phyloP scores from a whole-genome alignment of 2,329 filamentous ascomycete species.

The Nothophoma quercina region DNA sequence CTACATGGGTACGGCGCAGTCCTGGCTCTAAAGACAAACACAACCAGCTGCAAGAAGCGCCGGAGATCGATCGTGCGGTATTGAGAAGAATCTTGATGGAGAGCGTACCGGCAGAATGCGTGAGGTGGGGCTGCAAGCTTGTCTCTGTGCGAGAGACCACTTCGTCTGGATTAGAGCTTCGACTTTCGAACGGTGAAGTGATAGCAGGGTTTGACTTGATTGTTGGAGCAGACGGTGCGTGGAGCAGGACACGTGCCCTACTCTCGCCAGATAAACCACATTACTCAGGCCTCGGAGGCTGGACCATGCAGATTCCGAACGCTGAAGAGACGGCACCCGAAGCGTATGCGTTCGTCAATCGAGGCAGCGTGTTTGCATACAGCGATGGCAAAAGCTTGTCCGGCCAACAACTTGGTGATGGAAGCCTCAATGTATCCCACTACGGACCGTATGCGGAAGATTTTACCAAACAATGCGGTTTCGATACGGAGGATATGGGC shows the following conservation, averaged over 20 bases:
- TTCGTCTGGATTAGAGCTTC: slow-evolving; percentile 19
- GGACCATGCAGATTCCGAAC: slow-evolving; percentile 40
- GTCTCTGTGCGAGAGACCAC: slow-evolving; percentile 22
- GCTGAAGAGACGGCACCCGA: slow-evolving; percentile 35
- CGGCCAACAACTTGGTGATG: slow-evolving; percentile 47
- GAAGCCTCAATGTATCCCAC: slow-evolving; percentile 36
- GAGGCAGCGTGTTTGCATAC: slow-evolving; percentile 43
- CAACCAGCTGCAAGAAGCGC: slow-evolving; percentile 26
- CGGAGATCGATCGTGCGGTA: slow-evolving; percentile 36
- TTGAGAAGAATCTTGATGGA: slow-evolving; percentile 33
- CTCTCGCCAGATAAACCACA: slow-evolving; percentile 43
- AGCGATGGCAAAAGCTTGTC: slow-evolving; percentile 37
- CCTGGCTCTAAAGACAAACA: slow-evolving; percentile 19
- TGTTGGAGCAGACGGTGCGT: slow-evolving; percentile 56
- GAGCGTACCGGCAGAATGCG: slow-evolving; percentile 29
- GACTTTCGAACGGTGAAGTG: slow-evolving; percentile 39
- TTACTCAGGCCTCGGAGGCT: slow-evolving; percentile 49
- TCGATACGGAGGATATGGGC: slow-evolving; percentile 29
- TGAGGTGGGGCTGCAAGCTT: slow-evolving; percentile 37
- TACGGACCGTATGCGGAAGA: slow-evolving; percentile 33
- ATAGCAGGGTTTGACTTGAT: slow-evolving; percentile 51
- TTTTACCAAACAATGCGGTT: slow-evolving; percentile 29
- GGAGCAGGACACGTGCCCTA: slow-evolving; percentile 48
- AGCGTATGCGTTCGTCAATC: slow-evolving; percentile 44
- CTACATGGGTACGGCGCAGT: slow-evolving; percentile 30